Base-by-base conservation (phyloP, 768 basidiomycete genomes). In the Daedalea quercina region DNA sequence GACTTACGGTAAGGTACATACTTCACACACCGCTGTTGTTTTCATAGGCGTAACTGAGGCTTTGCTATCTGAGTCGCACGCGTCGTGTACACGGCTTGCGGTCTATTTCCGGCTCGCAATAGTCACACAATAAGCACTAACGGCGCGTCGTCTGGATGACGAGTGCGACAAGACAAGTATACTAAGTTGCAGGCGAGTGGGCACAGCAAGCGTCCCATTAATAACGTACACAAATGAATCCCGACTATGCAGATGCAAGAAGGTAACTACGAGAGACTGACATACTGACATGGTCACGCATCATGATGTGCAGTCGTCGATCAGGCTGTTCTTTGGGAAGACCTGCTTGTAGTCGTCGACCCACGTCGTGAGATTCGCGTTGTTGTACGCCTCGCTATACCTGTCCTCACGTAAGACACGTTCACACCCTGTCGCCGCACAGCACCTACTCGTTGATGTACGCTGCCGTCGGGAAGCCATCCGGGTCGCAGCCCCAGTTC, bases 401-500 rank as follows among this genome's bases (percentile, higher is more conserved):
- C 81, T 83, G 54, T 15, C 26, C 42, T 35, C n/a, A 28, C 26
- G 22, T 51, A 17, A 35, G 26, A 2, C n/a, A 31, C 44, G 7
- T 28, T n/a, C 25, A 34, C 37, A 47, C 22, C 6, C 12, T 7
- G 6, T 23, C 43, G 46, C 45, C 34, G n/a, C 24, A 19, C 24
- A 22, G 24, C 15, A 52, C 76, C 64, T 65, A 87, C 84, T 76
- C 70, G n/a, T 84, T 63, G 60, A 94, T 95, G 64, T 95, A 95
- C 0, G 76, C 69, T 3, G 73, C 66, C 0, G 94, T 96, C 0
- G 94, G 92, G 67, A 78, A 84, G 17, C 80, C 77, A 17, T 67
- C 61, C 2, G 92, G 90, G 61, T 92, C 87, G 56, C 84, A 86
- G 6, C 84, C 82, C 34, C 82, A 69, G 58, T 82, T 83, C 59